Evolutionary conservation across 208 protist genomes (phyloP).

Genomic region (Trypanosoma caninum): DNA sequence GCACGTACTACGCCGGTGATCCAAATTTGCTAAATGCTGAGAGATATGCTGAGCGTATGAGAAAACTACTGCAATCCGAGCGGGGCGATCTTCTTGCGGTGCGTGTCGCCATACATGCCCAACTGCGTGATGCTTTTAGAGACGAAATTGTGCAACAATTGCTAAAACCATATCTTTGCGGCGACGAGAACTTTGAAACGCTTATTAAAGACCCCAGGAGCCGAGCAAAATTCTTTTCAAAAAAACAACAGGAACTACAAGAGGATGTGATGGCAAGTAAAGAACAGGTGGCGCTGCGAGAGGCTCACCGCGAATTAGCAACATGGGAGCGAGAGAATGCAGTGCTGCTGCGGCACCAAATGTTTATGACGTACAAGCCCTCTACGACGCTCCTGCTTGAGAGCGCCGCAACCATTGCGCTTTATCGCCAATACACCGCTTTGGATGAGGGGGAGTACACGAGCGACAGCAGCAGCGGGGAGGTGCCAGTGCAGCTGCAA

Average conservation of each 20-base stretch:
- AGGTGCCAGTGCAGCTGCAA: conserved; percentile 61
- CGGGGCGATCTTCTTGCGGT: conserved; percentile 58
- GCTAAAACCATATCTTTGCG: conserved; percentile 52
- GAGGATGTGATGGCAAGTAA: conserved; percentile 47
- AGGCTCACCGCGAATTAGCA: conserved; percentile 70
- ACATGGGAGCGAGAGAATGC: conserved; percentile 79
- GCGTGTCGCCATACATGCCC: conserved; percentile 75
- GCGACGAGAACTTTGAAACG: conserved; percentile 42
- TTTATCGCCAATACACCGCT: conserved; percentile 81
- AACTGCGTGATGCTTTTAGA: conserved; percentile 71
- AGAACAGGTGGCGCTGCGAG: conserved; percentile 62
- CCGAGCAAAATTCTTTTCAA: conserved; percentile 74
- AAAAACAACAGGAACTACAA: conserved; percentile 71
- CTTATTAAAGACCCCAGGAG: conserved; percentile 51
- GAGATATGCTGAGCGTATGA: conserved; percentile 42
- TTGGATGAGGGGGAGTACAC: conserved; percentile 75
- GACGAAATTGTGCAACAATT: conserved; percentile 46
- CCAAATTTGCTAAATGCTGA: conserved; percentile 45
- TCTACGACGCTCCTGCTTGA: conserved; percentile 72
- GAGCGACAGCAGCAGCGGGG: conserved; percentile 75
- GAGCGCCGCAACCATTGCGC: conserved; percentile 71
- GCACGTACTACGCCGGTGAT: conserved; percentile 78
- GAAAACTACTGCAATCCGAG: conserved; percentile 43
- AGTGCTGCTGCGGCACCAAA: conserved; percentile 75
- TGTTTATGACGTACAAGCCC: conserved; percentile 85